A percentile compares a stretch with the other conserved stretches of the same genome.
Conservation (phyloP, 1,284 basidiomycete species). For the Ustilago shanxiensis region DNA sequence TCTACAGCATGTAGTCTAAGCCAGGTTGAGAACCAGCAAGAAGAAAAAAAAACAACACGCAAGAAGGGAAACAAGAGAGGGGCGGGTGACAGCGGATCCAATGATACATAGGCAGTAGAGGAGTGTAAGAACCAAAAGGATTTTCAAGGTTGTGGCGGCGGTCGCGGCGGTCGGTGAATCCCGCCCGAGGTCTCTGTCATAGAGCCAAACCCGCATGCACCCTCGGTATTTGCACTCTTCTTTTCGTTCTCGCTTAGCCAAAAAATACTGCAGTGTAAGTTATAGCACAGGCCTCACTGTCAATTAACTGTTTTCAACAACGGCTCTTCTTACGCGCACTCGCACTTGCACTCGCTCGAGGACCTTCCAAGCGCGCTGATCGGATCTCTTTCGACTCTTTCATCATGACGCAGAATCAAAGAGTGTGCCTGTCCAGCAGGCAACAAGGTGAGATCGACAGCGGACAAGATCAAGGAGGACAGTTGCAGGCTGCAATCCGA, state of each 20-base stretch:
- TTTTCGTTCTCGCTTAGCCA: slow-evolving; percentile 1
- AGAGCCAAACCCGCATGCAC: no score
- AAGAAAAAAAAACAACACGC: no score
- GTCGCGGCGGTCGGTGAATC: slow-evolving; percentile 5
- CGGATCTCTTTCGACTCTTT: background rate
- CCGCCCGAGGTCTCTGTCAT: background rate
- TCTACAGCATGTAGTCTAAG: no score
- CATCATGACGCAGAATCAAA: background rate
- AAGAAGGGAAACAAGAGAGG: no score
- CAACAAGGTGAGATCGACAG: no score
- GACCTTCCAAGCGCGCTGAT: background rate
- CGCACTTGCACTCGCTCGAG: no score
- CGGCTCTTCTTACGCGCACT: background rate
- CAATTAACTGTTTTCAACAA: background rate
- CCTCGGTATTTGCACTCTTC: background rate
- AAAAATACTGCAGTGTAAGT: no score
- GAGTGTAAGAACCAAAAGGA: background rate
- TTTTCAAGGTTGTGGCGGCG: background rate
- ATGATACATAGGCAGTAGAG: background rate
- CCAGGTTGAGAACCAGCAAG: no score
- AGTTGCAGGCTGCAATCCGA: background rate
- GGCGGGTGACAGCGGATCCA: background rate
- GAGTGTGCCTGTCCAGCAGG: no score
- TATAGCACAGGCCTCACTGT: background rate
- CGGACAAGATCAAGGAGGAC: background rate